phyloP scores from a whole-genome alignment of 2,329 filamentous ascomycete genomes.

The Hypoxylon sp. region DNA sequence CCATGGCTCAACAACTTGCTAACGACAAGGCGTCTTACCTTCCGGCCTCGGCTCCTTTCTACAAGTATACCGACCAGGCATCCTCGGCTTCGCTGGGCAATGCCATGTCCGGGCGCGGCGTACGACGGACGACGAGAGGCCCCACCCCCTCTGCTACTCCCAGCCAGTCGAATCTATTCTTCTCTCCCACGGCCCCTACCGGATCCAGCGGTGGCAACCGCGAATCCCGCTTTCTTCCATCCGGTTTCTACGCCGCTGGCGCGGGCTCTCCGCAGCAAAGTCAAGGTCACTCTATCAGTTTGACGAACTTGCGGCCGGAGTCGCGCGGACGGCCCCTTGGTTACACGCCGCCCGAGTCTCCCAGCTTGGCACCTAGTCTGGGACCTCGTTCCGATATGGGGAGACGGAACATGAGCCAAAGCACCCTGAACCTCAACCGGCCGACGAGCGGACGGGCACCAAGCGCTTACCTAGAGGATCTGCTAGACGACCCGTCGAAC shows the following conservation, averaged over 20 bases:
- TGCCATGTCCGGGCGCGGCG: slow-evolving; percentile 61
- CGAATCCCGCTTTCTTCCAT: slow-evolving; percentile 84
- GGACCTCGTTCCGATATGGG: slow-evolving; percentile 53
- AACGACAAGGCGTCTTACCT: slow-evolving; percentile 77
- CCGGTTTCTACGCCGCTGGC: slow-evolving; percentile 88
- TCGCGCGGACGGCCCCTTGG: slow-evolving; percentile 62
- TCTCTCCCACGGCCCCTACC: slow-evolving; percentile 86
- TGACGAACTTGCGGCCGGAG: slow-evolving; percentile 71
- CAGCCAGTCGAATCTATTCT: slow-evolving; percentile 83
- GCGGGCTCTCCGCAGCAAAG: slow-evolving; percentile 62
- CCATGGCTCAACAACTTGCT: slow-evolving; percentile 76
- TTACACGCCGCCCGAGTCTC: slow-evolving; percentile 74
- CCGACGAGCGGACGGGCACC: slow-evolving; percentile 79
- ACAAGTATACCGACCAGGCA: slow-evolving; percentile 72
- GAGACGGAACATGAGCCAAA: slow-evolving; percentile 66
- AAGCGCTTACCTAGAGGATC: slow-evolving; percentile 89
- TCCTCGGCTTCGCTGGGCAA: slow-evolving; percentile 65
- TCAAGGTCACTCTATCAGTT: slow-evolving; percentile 66
- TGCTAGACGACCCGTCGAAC: slow-evolving; percentile 80
- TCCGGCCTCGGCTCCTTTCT: slow-evolving; percentile 68
- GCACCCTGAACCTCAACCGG: slow-evolving; percentile 74
- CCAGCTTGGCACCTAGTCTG: slow-evolving; percentile 63
- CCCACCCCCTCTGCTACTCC: slow-evolving; percentile 67
- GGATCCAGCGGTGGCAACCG: slow-evolving; percentile 67
- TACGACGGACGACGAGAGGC: slow-evolving; percentile 64